These are phyloP conservation scores for Gyromitra esculenta DNA, from an alignment of 2,329 filamentous ascomycete species.

Conservation along the genomic window DNA sequence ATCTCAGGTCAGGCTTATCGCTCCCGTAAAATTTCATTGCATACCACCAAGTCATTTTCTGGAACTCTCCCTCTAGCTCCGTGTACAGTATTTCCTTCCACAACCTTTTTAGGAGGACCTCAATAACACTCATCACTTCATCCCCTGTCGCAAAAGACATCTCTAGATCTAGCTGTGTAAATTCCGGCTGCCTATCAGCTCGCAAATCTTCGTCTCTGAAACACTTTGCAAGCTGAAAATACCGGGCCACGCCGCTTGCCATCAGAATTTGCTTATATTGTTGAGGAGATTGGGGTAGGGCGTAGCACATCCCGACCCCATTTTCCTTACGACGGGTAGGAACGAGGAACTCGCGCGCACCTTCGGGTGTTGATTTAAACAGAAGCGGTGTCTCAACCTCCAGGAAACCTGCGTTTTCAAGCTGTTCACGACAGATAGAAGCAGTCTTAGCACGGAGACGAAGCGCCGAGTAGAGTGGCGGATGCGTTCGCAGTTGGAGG, in stretches of 20 bases:
- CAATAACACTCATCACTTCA: constrained; percentile 71
- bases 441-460: constrained; percentile 72
- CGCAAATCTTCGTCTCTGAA: constrained; percentile 95
- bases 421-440: constrained; percentile 66
- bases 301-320: constrained; percentile 76
- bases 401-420: constrained; percentile 70
- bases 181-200: constrained; percentile 93
- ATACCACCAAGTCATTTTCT: constrained; percentile 74
- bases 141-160: constrained; percentile 83
- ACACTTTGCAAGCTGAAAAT: constrained; percentile 93
- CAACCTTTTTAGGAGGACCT: constrained; percentile 67
- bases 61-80: constrained; percentile 65
- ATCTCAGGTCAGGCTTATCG: constrained; percentile 89
- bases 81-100: constrained; percentile 66
- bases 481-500: constrained; percentile 82
- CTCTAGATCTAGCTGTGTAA: constrained; percentile 94
- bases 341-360: constrained; percentile 92
- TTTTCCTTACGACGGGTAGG: constrained; percentile 73
- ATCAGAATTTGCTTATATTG: constrained; percentile 99
- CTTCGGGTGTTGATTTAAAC: constrained; percentile 97
- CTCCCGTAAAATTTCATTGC: constrained; percentile 84
- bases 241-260: constrained; percentile 82
- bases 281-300: constrained; percentile 93
- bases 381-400: constrained; percentile 92
- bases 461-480: constrained; percentile 73